Evolutionary conservation across 2,329 filamentous ascomycete genomes (phyloP).

Genomic region (Colletotrichum cordylinicola): DNA sequence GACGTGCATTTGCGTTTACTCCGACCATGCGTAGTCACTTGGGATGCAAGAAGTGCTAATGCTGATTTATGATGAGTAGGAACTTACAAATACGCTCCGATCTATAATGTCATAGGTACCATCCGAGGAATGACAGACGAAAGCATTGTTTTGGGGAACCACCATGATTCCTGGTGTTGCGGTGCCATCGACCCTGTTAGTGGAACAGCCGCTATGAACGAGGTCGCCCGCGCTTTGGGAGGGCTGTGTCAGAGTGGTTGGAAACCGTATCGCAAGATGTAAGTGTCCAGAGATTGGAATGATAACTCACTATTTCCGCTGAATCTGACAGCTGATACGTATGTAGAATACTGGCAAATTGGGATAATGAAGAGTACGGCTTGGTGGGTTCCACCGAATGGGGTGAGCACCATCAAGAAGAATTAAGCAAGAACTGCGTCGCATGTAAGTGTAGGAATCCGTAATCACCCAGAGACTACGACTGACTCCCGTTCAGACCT

Average conservation of each 20-base stretch:
- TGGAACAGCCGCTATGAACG: background rate
- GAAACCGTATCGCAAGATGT: background rate
- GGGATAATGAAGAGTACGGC: conserved; percentile 74
- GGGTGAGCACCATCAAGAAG: conserved; percentile 75
- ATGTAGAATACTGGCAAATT: conserved; percentile 68
- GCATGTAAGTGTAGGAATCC: conserved; percentile 55
- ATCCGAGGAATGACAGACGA: background rate
- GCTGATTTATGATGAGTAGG: background rate
- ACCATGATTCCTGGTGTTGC: background rate
- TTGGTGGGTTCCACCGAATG: conserved; percentile 75
- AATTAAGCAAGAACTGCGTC: conserved; percentile 67
- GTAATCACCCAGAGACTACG: fast-evolving
- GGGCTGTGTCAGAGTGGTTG: background rate
- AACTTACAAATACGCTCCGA: background rate
- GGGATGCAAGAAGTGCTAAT: background rate
- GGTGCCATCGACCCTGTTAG: background rate
- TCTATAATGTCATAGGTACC: background rate
- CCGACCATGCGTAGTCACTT: background rate
- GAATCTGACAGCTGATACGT: conserved; percentile 28
- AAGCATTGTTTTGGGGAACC: background rate
- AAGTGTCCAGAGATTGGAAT: background rate
- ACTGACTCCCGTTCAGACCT: background rate
- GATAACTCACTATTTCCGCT: fast-evolving
- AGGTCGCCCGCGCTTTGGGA: background rate
- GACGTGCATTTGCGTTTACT: background rate